Evolutionary conservation across 306 rosid species (phyloP).

Genomic region (Trifolium pratense): DNA sequence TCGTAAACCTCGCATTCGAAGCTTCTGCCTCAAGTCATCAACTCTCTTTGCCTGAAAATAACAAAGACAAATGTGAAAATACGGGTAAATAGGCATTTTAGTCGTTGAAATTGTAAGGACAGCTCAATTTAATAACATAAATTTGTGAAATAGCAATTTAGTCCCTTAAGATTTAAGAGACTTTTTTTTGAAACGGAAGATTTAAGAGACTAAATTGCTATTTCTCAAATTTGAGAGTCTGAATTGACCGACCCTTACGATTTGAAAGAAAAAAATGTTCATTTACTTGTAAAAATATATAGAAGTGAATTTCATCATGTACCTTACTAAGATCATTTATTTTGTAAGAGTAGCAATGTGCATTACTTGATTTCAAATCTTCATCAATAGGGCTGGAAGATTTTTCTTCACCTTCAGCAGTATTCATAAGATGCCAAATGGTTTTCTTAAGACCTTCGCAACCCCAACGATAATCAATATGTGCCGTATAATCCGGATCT

Average conservation of each 20-base stretch:
- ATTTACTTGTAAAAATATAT: background rate
- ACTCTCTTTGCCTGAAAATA: conserved; percentile 43
- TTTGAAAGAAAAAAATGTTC: background rate
- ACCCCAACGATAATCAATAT: conserved; percentile 48
- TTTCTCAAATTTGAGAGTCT: background rate
- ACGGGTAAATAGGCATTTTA: background rate
- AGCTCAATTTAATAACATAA: no score
- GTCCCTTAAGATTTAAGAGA: background rate
- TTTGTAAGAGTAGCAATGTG: conserved; percentile 48
- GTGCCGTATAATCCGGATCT: conserved; percentile 42
- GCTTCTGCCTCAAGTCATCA: conserved; percentile 51
- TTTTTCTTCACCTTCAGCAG: conserved; percentile 23
- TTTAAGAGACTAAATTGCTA: no score
- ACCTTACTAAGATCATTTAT: conserved; percentile 42
- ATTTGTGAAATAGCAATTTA: background rate
- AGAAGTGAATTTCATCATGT: conserved; percentile 12
- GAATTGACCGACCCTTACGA: background rate
- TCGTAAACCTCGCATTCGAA: conserved; percentile 47
- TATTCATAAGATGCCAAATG: conserved; percentile 42
- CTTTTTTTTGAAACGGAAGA: no score
- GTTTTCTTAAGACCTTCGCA: conserved; percentile 44
- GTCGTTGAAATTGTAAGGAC: background rate
- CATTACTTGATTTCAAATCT: conserved; percentile 43
- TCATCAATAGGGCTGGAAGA: conserved; percentile 35
- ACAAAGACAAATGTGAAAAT: background rate